Evolutionary conservation across 768 basidiomycete species (phyloP).

Genomic region (Russula griseocarnosa): DNA sequence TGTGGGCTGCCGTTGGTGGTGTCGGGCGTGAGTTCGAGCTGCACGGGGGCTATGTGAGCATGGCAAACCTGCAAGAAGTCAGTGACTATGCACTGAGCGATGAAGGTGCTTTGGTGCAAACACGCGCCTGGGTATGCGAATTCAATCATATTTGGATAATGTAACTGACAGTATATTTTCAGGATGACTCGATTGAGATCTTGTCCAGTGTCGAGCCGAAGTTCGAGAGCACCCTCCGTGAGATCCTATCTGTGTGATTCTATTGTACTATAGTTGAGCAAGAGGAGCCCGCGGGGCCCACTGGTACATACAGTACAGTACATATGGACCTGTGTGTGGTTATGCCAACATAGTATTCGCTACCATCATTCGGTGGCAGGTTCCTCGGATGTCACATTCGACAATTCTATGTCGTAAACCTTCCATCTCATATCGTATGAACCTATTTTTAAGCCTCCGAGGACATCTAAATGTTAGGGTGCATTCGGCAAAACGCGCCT

Average conservation of each 20-base stretch:
- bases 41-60: constrained; percentile 16
- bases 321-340: not conserved
- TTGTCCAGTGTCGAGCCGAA: constrained; percentile 14
- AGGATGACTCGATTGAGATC: constrained; percentile 24
- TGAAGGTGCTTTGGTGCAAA: constrained; percentile 14
- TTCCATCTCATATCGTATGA: no score
- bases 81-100: constrained; percentile 25
- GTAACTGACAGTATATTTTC: not conserved
- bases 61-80: constrained; percentile 12
- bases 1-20: constrained; percentile 23
- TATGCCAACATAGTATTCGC: not conserved
- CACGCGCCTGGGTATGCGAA: constrained; percentile 16
- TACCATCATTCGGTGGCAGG: no score
- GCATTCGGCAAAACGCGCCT: no score
- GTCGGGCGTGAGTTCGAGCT: constrained; percentile 15
- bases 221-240: constrained; percentile 7
- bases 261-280: constrained; percentile 35
- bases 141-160: not conserved
- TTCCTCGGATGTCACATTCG: no score
- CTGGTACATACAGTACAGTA: no score
- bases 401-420: no score
- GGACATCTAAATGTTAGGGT: no score
- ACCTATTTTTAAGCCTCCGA: no score
- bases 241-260: constrained; percentile 3
- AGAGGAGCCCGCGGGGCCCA: no score